phyloP scores from a whole-genome alignment of 306 rosid species.

The Quercus alba region DNA sequence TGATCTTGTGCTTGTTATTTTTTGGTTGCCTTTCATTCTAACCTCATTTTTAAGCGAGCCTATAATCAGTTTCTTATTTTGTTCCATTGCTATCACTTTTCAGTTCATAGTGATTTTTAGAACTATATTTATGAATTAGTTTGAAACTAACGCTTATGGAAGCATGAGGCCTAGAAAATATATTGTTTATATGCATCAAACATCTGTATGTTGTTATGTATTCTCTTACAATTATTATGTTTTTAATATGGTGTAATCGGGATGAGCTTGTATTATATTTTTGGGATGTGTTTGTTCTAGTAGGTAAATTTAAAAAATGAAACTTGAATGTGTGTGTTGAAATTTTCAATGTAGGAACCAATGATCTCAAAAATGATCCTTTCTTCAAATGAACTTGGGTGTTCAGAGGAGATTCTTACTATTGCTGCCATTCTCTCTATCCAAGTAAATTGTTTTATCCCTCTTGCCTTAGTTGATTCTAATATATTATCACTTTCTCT shows the following conservation, averaged over 20 bases:
- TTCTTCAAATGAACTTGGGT: constrained; percentile 76
- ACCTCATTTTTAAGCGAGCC: not conserved
- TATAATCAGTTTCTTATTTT: not conserved
- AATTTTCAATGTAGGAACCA: constrained; percentile 57
- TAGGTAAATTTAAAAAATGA: not conserved
- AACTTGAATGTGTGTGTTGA: not conserved
- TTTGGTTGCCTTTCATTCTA: not conserved
- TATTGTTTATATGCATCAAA: not conserved
- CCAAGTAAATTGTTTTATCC: constrained; percentile 54
- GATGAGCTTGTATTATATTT: not conserved
- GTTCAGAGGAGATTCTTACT: constrained; percentile 91
- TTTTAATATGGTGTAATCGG: not conserved
- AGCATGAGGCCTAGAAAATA: not conserved
- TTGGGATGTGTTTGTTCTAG: not conserved
- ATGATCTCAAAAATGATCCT: constrained; percentile 93
- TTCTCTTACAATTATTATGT: not conserved
- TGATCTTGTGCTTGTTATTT: not conserved
- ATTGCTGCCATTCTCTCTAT: constrained; percentile 84
- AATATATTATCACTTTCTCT: not conserved
- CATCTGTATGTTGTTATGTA: not conserved
- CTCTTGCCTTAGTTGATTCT: not conserved
- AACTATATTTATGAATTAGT: not conserved
- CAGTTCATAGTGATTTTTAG: not conserved
- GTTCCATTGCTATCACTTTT: too few relatives aligned
- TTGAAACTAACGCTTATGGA: not conserved